Conservation (phyloP, 331 rosid genomes). For the Pyrus hybrid region DNA sequence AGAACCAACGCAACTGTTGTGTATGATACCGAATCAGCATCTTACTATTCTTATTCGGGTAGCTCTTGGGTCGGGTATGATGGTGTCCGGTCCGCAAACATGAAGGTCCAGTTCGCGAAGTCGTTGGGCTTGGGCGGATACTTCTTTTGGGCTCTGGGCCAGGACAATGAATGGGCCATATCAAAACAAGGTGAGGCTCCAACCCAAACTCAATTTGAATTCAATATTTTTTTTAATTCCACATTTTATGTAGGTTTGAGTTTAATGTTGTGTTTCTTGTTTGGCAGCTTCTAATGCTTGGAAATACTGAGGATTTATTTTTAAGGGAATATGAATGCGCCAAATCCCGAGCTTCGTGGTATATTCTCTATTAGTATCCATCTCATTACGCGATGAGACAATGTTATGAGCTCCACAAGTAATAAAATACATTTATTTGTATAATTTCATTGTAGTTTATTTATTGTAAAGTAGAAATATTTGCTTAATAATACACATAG, state of each 20-base stretch:
- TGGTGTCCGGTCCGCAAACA: slow-evolving; percentile 37
- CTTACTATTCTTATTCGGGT: slow-evolving; percentile 47
- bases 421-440: neutral
- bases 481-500: too few species aligned
- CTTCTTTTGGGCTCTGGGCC: slow-evolving; percentile 78
- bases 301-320: slow-evolving; percentile 11
- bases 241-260: neutral
- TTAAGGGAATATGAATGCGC: neutral
- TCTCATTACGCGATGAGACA: neutral
- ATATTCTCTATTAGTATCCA: neutral
- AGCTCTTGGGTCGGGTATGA: slow-evolving; percentile 72
- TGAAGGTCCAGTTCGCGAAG: slow-evolving; percentile 44
- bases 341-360: neutral
- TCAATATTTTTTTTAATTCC: too few species aligned
- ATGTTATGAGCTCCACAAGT: neutral
- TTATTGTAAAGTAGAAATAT: too few species aligned
- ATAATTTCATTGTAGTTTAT: neutral
- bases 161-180: slow-evolving; percentile 61
- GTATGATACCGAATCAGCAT: slow-evolving; percentile 37
- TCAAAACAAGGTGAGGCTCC: slow-evolving; percentile 38
- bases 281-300: slow-evolving; percentile 49
- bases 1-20: slow-evolving; percentile 25
- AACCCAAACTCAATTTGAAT: neutral
- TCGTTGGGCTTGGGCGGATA: slow-evolving; percentile 55
- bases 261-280: neutral